Conservation (phyloP, 202 grass and related monocot genomes). For the Bolboschoenoplectus hybrid region DNA sequence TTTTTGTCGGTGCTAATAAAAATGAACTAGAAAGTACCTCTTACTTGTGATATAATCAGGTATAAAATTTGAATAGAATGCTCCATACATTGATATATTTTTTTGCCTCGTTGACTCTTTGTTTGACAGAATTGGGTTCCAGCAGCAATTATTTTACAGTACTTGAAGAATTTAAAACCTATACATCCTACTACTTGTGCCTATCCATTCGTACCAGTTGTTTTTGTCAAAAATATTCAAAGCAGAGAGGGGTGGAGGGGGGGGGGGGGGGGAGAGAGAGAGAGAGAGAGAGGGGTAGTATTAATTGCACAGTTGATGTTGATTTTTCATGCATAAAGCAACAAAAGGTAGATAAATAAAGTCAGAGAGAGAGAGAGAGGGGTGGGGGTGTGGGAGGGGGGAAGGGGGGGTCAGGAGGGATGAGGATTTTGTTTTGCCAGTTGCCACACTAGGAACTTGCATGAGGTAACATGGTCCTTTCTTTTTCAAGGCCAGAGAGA, state of each 20-base stretch:
- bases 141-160: neutral
- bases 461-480: conserved; percentile 33
- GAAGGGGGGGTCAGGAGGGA: neutral
- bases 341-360: conserved; percentile 38
- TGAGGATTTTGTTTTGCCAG: conserved; percentile 5
- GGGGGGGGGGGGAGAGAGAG: conserved; percentile 12
- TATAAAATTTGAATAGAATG: too few species aligned
- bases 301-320: conserved; percentile 41
- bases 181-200: neutral
- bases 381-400: too few species aligned
- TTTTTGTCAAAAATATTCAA: conserved; percentile 14
- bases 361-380: neutral
- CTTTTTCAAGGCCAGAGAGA: conserved; percentile 40
- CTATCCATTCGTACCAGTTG: neutral
- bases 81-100: too few species aligned
- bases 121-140: neutral
- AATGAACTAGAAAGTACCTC: too few species aligned
- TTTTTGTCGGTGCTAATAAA: too few species aligned
- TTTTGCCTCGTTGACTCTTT: neutral
- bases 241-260: conserved; percentile 25
- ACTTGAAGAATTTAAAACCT: conserved; percentile 10
- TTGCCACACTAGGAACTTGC: conserved; percentile 46
- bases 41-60: too few species aligned
- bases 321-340: conserved; percentile 39
- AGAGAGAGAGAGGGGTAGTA: neutral